Percentiles rank a stretch among this genome's conserved stretches.
These are phyloP conservation scores for Lactarius akahatsu DNA, from an alignment of 768 basidiomycete species.

Conservation along the genomic window DNA sequence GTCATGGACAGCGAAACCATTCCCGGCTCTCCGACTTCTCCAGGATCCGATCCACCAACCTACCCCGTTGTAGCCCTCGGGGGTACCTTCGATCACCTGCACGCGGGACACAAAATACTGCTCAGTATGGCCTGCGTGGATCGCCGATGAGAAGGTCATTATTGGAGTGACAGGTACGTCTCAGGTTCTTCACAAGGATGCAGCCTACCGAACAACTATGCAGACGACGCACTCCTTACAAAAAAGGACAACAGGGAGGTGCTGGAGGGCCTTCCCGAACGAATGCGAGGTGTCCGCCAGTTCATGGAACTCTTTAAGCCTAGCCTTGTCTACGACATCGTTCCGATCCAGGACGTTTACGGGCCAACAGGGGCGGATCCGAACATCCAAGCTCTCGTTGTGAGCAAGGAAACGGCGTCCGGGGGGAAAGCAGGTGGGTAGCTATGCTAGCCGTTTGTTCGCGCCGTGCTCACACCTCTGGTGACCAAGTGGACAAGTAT, in stretches of 20 bases:
- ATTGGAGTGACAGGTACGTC: constrained; percentile 80
- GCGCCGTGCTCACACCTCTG: background rate
- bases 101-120: constrained; percentile 95
- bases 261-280: constrained; percentile 57
- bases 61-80: constrained; percentile 82
- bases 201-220: background rate
- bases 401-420: constrained; percentile 81
- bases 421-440: constrained; percentile 74
- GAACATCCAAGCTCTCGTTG: constrained; percentile 88
- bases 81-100: constrained; percentile 97
- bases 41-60: constrained; percentile 31
- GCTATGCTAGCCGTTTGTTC: background rate
- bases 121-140: constrained; percentile 89
- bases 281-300: constrained; percentile 55
- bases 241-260: constrained; percentile 71
- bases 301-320: constrained; percentile 76
- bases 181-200: constrained; percentile 1
- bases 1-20: constrained; percentile 9
- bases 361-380: constrained; percentile 89
- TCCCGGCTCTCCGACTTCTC: constrained; percentile 16
- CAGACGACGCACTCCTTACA: constrained; percentile 68
- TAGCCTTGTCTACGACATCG: constrained; percentile 61
- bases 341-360: constrained; percentile 79
- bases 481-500: constrained; percentile 56
- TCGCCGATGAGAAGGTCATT: constrained; percentile 76